Evolutionary conservation across 306 rosid genomes (phyloP).

Genomic region (Vachellia pachyceras): DNA sequence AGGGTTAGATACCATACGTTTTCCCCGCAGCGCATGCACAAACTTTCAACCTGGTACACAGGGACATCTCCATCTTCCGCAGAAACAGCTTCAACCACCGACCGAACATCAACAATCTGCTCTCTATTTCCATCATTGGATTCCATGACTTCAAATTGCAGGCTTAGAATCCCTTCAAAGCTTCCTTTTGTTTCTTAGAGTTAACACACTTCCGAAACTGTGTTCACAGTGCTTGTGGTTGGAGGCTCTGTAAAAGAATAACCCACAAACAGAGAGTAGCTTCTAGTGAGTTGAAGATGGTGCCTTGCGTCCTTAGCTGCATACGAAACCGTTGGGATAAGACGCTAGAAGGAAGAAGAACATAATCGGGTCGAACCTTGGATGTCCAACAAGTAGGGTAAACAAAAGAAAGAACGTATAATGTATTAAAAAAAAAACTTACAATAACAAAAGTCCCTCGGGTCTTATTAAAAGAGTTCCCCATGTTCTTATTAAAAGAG

Average conservation of each 20-base stretch:
- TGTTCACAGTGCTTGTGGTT: background rate
- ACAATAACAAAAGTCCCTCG: too few relatives aligned
- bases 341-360: background rate
- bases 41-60: slow-evolving; percentile 75
- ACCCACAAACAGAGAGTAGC: background rate
- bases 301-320: background rate
- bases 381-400: background rate
- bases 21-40: slow-evolving; percentile 89
- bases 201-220: background rate
- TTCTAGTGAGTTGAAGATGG: background rate
- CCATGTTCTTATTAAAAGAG: too few relatives aligned
- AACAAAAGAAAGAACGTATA: background rate
- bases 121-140: slow-evolving; percentile 26
- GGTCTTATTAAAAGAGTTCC: too few relatives aligned
- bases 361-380: background rate
- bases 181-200: background rate
- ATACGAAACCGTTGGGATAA: background rate
- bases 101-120: slow-evolving; percentile 73
- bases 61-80: slow-evolving; percentile 69
- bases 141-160: slow-evolving; percentile 39
- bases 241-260: background rate
- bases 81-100: slow-evolving; percentile 85
- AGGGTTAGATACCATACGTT: slow-evolving; percentile 52
- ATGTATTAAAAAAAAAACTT: background rate
- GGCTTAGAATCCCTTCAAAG: background rate